Evolutionary conservation across 2,329 filamentous ascomycete genomes (phyloP).

Genomic region (Zymoseptoria crescenta): DNA sequence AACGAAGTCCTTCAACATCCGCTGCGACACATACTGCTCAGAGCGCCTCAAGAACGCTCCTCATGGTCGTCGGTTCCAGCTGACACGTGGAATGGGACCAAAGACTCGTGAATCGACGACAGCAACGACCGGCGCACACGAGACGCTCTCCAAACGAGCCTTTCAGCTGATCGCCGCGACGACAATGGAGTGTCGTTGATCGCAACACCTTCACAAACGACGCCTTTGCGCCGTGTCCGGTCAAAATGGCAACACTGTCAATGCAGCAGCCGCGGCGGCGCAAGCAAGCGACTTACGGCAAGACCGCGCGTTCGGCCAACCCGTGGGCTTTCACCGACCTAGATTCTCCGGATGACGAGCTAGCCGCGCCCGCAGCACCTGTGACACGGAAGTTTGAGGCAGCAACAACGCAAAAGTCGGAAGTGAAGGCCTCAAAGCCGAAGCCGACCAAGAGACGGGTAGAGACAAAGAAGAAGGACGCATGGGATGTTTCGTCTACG

Average conservation of each 20-base stretch:
- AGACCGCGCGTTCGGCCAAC: slow-evolving; percentile 12
- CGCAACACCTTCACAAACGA: background rate
- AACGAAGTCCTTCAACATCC: no score
- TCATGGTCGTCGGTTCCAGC: background rate
- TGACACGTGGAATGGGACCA: background rate
- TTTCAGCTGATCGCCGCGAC: background rate
- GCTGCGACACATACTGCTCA: no score
- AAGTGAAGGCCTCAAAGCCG: slow-evolving; percentile 3
- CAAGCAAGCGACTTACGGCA: slow-evolving; percentile 21
- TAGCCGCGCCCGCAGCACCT: background rate
- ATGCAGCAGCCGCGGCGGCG: slow-evolving; percentile 13
- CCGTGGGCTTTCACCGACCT: slow-evolving; percentile 12
- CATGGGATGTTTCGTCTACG: slow-evolving; percentile 37
- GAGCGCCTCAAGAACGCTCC: no score
- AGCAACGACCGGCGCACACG: background rate
- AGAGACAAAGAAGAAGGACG: slow-evolving; percentile 14
- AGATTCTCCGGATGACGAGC: slow-evolving; percentile 15
- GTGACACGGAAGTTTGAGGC: background rate
- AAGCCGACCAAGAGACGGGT: slow-evolving; percentile 1
- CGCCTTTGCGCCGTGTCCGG: background rate
- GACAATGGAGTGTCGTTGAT: background rate
- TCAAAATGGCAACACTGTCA: slow-evolving; percentile 11
- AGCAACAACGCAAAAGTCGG: slow-evolving; percentile 10
- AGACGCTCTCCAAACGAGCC: background rate
- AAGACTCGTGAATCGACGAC: background rate